Conservation (phyloP, 495 filamentous ascomycete genomes). For the Polyplosphaeria fusca region DNA sequence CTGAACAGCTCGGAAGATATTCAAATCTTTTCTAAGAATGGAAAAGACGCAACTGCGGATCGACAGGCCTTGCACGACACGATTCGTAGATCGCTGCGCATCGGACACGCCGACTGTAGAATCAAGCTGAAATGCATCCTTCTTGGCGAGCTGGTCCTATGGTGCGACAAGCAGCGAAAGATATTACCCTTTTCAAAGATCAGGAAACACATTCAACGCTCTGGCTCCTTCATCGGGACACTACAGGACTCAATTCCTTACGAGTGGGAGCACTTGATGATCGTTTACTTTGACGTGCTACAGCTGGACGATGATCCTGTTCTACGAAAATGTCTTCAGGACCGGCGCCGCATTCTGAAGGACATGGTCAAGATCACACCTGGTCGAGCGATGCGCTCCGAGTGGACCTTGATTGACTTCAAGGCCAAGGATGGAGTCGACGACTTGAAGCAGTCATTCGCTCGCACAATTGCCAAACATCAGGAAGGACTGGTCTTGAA, state of each 20-base stretch:
- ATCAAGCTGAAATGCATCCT: constrained; percentile 66
- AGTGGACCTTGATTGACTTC: constrained; percentile 64
- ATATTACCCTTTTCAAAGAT: constrained; percentile 76
- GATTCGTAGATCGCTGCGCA: constrained; percentile 55
- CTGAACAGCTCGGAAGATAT: constrained; percentile 58
- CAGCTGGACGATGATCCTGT: constrained; percentile 67
- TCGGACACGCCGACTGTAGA: constrained; percentile 55
- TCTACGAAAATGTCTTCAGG: constrained; percentile 56
- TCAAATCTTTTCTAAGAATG: constrained; percentile 86
- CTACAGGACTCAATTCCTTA: constrained; percentile 68
- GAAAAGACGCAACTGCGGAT: constrained; percentile 79
- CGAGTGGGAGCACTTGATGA: constrained; percentile 73
- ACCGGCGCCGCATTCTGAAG: constrained; percentile 58
- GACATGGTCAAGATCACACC: constrained; percentile 53
- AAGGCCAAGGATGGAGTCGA: constrained; percentile 43
- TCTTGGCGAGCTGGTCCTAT: constrained; percentile 79
- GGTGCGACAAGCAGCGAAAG: constrained; percentile 58
- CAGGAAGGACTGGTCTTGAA: constrained; percentile 81
- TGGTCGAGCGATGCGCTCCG: constrained; percentile 59
- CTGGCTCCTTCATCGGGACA: constrained; percentile 66
- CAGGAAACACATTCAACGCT: constrained; percentile 71
- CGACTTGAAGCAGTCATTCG: constrained; percentile 60
- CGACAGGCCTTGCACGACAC: constrained; percentile 55
- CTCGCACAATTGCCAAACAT: constrained; percentile 58
- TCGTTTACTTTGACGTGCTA: constrained; percentile 76